These are phyloP conservation scores for Nigrospora oryzae DNA, from an alignment of 2,329 filamentous ascomycete genomes.

Conservation along the genomic window DNA sequence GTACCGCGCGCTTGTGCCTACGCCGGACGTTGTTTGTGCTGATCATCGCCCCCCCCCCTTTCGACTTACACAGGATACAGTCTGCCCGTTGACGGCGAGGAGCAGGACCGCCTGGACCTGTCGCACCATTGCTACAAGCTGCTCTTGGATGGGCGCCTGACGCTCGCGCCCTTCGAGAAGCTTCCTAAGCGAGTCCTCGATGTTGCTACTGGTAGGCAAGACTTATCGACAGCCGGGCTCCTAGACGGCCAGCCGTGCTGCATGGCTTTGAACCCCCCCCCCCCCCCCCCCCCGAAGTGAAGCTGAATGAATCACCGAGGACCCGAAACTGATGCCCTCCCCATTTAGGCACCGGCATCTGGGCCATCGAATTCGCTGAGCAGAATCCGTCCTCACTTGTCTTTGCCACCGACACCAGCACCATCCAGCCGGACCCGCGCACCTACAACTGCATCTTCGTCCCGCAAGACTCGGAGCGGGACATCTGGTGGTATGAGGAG, in stretches of 20 bases:
- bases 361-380: constrained; percentile 1
- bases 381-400: background rate
- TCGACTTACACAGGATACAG: background rate
- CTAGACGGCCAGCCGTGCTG: too few species aligned
- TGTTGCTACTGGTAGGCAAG: too few species aligned
- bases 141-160: background rate
- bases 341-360: background rate
- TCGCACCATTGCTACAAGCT: background rate
- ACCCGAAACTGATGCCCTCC: too few species aligned
- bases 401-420: background rate
- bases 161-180: background rate
- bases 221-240: too few species aligned
- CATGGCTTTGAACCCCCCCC: too few species aligned
- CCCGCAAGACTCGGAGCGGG: background rate
- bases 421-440: background rate
- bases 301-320: too few species aligned
- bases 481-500: background rate
- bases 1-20: too few species aligned
- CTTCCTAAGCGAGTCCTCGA: too few species aligned
- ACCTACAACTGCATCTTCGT: background rate
- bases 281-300: too few species aligned
- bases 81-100: background rate
- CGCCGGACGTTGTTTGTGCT: too few species aligned
- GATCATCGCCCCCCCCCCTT: too few species aligned
- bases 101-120: background rate